phyloP scores from a whole-genome alignment of 2,329 filamentous ascomycete species.

The Ophiosphaerella korrae region DNA sequence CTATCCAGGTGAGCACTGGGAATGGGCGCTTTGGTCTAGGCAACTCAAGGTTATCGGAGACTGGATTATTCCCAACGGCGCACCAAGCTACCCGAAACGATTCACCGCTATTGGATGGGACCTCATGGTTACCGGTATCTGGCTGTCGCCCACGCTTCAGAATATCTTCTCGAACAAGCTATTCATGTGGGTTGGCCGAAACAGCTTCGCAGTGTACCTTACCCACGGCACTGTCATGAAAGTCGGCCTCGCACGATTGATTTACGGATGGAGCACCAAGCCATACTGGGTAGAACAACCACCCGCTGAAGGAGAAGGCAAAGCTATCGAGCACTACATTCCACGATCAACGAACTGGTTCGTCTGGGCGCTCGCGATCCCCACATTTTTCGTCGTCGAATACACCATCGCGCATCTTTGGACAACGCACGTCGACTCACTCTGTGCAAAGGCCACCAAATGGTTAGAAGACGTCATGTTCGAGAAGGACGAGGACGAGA shows the following conservation, averaged over 20 bases:
- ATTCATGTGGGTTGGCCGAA: slow-evolving; percentile 60
- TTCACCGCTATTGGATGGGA: slow-evolving; percentile 57
- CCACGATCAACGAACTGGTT: slow-evolving; percentile 46
- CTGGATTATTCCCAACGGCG: slow-evolving; percentile 56
- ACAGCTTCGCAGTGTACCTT: slow-evolving; percentile 62
- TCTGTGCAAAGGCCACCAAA: slow-evolving; percentile 55
- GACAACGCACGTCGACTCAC: slow-evolving; percentile 59
- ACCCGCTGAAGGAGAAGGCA: slow-evolving; percentile 44
- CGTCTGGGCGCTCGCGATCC: slow-evolving; percentile 51
- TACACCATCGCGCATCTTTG: slow-evolving; percentile 57
- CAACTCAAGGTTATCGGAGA: slow-evolving; percentile 49
- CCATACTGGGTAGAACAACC: slow-evolving; percentile 48
- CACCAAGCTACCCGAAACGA: slow-evolving; percentile 48
- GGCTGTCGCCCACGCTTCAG: slow-evolving; percentile 56
- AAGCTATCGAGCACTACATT: slow-evolving; percentile 51
- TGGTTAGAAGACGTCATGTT: slow-evolving; percentile 57
- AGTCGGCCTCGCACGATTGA: slow-evolving; percentile 57
- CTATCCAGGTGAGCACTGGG: slow-evolving; percentile 57
- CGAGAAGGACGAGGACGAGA: slow-evolving; percentile 49
- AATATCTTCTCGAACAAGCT: slow-evolving; percentile 56
- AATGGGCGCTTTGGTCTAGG: slow-evolving; percentile 57
- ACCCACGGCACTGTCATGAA: slow-evolving; percentile 60
- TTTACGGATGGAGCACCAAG: slow-evolving; percentile 57
- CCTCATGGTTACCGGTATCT: slow-evolving; percentile 57
- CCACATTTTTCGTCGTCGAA: slow-evolving; percentile 54